Conservation (phyloP, 1,139 yeast species). For the Candida frijolesensis region DNA sequence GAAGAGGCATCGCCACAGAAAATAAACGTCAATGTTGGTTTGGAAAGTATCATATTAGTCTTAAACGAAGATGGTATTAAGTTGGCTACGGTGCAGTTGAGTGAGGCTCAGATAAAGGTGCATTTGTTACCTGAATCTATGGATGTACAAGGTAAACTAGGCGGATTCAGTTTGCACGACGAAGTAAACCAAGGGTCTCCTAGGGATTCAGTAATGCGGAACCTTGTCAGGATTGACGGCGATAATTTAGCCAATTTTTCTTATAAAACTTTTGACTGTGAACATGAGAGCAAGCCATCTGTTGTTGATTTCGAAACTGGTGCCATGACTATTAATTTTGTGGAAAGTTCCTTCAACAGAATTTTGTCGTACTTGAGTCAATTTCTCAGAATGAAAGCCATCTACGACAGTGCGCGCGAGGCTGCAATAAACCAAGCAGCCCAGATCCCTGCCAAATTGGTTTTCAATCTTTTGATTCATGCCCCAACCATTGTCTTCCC, state of each 20-base stretch:
- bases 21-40: constrained; percentile 65
- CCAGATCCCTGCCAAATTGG: constrained; percentile 65
- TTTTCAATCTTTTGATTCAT: constrained; percentile 68
- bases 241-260: constrained; percentile 78
- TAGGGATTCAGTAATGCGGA: constrained; percentile 60
- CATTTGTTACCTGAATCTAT: constrained; percentile 74
- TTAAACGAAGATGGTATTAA: constrained; percentile 84
- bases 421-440: constrained; percentile 73
- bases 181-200: constrained; percentile 69
- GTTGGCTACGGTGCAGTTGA: constrained; percentile 75
- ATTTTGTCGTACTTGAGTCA: constrained; percentile 69
- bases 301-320: constrained; percentile 71
- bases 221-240: constrained; percentile 79
- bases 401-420: constrained; percentile 85
- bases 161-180: constrained; percentile 79
- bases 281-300: constrained; percentile 51
- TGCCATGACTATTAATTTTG: constrained; percentile 71
- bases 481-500: constrained; percentile 90
- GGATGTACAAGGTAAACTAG: constrained; percentile 75
- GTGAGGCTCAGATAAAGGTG: constrained; percentile 70
- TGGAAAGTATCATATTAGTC: constrained; percentile 75
- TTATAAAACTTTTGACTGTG: constrained; percentile 78
- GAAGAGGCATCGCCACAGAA: constrained; percentile 67
- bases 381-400: constrained; percentile 81
- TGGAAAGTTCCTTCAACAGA: constrained; percentile 76